Base-by-base conservation (phyloP, 805 yeast species). In the Metschnikowia gelsemii region DNA sequence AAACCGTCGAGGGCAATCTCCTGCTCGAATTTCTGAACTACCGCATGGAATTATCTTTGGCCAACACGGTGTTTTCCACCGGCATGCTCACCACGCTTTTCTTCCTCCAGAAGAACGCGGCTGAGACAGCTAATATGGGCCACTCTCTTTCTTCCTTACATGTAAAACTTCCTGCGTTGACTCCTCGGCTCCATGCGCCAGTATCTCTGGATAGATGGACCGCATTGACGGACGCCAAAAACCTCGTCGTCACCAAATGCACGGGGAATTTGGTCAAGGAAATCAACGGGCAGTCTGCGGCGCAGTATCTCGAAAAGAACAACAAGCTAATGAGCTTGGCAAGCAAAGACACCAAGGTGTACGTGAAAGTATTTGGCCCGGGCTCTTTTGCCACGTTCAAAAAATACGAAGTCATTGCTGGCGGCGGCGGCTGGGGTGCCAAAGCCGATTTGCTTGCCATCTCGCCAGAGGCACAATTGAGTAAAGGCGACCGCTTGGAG, bases 341-440 rank as follows among this genome's bases (percentile, higher is more conserved):
- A 8, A 66, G 75, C 19, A 73, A 70, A 41, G 75, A 71, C 17
- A 68, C 76, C 4, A 61, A 66, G 45, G 72, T 72, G 1, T 70
- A 57, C 44, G 72, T 64, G 6, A 64, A 64, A 43, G 24, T 70
- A 11, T 50, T 47, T 40, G 43, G 52, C 19, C 45, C 31, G 28
- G 30, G 18, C 14, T 14, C 33, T 9, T 8, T 16, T 8, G n/a
- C 33, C 13, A 21, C 19, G 14, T 8, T 4, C 30, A 12, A 28
- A 39, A 63, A 71, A 40, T 75, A 64, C 56, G 75, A 76, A 53
- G 80, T 83, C 16, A 68, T 79, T 25, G 89, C 87, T 4, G 89
- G 89, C 3, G 89, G 89, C 2, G 84, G 87, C 2, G 80, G 82
- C 2, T 83, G 88, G 88, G 86, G 87, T 1, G 77, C 80, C 21